Conservation (phyloP, 257 asterid genomes). For the Cynanchum wilfordii region DNA sequence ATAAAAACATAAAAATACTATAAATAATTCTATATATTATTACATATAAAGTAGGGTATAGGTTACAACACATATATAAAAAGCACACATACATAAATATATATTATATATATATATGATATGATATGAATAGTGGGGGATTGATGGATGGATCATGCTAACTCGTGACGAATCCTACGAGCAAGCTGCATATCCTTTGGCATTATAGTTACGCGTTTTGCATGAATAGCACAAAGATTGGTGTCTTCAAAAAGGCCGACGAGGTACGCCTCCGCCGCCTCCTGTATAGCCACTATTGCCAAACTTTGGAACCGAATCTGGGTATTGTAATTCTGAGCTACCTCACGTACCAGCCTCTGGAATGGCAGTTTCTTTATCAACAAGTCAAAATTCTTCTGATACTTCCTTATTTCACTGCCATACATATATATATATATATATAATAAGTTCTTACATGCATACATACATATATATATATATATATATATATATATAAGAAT, state of each 20-base stretch:
- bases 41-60: too few species aligned
- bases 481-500: too few species aligned
- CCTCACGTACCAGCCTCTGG: constrained; percentile 10
- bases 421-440: neutral
- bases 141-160: too few species aligned
- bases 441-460: too few species aligned
- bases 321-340: neutral
- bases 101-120: too few species aligned
- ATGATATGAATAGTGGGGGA: too few species aligned
- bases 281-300: neutral
- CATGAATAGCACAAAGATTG: constrained; percentile 1
- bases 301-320: neutral
- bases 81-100: too few species aligned
- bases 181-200: neutral
- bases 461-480: too few species aligned
- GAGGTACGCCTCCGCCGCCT: neutral
- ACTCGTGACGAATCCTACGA: neutral
- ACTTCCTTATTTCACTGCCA: constrained; percentile 2
- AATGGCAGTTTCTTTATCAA: constrained; percentile 3
- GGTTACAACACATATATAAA: too few species aligned
- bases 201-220: constrained; percentile 2
- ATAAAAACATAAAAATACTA: too few species aligned
- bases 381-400: neutral
- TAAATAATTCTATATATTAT: too few species aligned
- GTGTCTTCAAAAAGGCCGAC: constrained; percentile 4